A percentile compares a stretch with the other conserved stretches of the same genome.
phyloP scores from a whole-genome alignment of 2,329 filamentous ascomycete species.

The Fusarium sp. region DNA sequence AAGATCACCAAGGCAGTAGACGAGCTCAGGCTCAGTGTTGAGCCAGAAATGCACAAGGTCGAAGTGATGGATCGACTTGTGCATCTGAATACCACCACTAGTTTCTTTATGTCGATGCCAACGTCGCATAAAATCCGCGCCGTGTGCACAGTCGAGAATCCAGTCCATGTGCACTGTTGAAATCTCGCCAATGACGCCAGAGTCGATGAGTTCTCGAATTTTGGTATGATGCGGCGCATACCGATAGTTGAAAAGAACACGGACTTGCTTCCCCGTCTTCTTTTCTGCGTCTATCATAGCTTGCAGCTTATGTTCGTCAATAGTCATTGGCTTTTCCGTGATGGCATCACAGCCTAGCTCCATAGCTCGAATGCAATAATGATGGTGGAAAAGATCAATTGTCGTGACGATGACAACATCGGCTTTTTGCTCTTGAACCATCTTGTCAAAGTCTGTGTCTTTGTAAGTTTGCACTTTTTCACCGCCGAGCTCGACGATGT shows the following conservation, averaged over 20 bases:
- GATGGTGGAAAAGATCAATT: constrained; percentile 69
- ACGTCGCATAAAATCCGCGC: constrained; percentile 70
- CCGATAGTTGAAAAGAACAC: constrained; percentile 72
- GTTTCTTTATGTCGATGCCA: constrained; percentile 71
- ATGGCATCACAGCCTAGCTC: constrained; percentile 68
- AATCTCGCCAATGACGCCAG: constrained; percentile 65
- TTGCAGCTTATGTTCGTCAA: constrained; percentile 62
- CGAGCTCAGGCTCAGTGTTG: constrained; percentile 61
- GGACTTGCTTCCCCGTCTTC: constrained; percentile 54
- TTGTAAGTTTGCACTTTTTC: constrained; percentile 62
- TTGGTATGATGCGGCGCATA: constrained; percentile 72
- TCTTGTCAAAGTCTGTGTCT: constrained; percentile 64
- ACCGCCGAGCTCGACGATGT: constrained; percentile 59
- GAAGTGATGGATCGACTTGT: constrained; percentile 72
- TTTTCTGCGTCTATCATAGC: constrained; percentile 53
- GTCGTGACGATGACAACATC: constrained; percentile 71
- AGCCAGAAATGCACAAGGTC: constrained; percentile 72
- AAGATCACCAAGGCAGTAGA: constrained; percentile 67
- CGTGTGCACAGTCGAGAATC: constrained; percentile 70
- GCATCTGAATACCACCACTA: constrained; percentile 67
- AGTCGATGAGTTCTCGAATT: constrained; percentile 62
- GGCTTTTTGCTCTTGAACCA: constrained; percentile 65
- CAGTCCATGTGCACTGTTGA: constrained; percentile 70
- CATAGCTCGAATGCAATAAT: constrained; percentile 67
- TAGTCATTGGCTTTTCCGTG: constrained; percentile 73